Evolutionary conservation across 306 rosid species (phyloP).

Genomic region (Quercus cerris): DNA sequence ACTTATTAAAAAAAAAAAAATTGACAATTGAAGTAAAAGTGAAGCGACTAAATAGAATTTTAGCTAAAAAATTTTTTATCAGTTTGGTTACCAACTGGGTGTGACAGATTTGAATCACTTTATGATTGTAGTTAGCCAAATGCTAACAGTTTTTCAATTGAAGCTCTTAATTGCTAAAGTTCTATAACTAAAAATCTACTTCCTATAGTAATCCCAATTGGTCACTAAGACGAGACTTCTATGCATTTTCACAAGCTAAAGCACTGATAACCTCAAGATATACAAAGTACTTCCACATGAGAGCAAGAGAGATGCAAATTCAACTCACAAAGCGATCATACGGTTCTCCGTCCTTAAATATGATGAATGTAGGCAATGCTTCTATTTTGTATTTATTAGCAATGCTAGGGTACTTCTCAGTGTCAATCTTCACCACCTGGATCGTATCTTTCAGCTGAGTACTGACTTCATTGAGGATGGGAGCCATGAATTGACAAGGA

Average conservation of each 20-base stretch:
- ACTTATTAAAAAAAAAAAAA: no score
- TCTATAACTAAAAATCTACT: no score
- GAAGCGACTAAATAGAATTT: no score
- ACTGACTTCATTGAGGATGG: constrained; percentile 81
- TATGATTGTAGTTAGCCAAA: no score
- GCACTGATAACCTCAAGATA: constrained; percentile 7
- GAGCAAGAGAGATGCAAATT: background rate
- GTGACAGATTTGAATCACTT: no score
- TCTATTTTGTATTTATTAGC: constrained; percentile 74
- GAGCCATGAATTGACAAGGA: constrained; percentile 96
- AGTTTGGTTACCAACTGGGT: no score
- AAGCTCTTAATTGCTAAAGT: no score
- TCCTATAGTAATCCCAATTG: no score
- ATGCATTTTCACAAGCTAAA: background rate
- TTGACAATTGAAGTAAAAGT: no score
- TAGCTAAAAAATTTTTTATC: no score
- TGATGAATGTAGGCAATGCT: constrained; percentile 90
- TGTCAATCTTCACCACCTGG: constrained; percentile 83
- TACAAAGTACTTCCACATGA: background rate
- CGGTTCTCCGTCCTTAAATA: constrained; percentile 84
- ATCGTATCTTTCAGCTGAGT: constrained; percentile 52
- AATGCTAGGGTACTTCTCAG: constrained; percentile 84
- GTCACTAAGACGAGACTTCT: constrained; percentile 1
- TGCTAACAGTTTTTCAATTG: no score
- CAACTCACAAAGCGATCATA: constrained; percentile 77